Evolutionary conservation across 257 asterid genomes (phyloP).

Genomic region (Jacaranda copaia): DNA sequence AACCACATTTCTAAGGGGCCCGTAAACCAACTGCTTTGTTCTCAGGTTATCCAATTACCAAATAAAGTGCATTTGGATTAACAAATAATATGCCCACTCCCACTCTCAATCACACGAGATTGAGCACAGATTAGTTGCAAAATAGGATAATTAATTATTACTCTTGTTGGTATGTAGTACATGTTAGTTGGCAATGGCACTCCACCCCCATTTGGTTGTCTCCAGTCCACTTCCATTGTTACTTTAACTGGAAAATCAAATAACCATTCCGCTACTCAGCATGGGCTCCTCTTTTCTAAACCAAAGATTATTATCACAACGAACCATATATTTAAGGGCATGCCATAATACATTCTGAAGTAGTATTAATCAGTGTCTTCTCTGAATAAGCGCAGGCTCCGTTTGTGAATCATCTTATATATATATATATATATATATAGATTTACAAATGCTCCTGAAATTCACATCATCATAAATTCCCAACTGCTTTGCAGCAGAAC

Average conservation of each 20-base stretch:
- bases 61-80: neutral
- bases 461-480: no score
- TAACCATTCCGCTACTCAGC: constrained; percentile 32
- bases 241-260: constrained; percentile 12
- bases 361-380: neutral
- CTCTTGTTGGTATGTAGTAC: neutral
- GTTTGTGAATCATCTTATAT: neutral
- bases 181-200: constrained; percentile 25
- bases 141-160: neutral
- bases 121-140: constrained; percentile 13
- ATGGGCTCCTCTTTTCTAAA: constrained; percentile 4
- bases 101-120: neutral
- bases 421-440: no score
- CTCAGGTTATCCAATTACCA: neutral
- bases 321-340: neutral
- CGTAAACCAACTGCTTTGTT: neutral
- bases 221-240: neutral
- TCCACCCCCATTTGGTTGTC: neutral
- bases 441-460: no score
- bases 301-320: neutral
- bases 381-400: no score
- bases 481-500: no score
- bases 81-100: neutral
- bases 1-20: neutral
- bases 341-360: neutral